phyloP scores from a whole-genome alignment of 306 rosid genomes.

The Castanea sativa region DNA sequence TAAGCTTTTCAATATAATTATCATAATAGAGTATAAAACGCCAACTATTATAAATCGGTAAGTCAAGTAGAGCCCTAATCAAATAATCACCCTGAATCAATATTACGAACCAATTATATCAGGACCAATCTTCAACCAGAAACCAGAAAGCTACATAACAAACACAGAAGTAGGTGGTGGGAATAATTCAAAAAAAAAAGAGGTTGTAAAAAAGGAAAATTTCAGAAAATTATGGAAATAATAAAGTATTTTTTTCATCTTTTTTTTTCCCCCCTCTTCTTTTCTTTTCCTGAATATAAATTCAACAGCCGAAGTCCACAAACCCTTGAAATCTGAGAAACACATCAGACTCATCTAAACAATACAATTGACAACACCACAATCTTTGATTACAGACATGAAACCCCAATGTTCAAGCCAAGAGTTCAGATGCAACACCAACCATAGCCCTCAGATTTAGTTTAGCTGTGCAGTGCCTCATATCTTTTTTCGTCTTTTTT shows the following conservation, averaged over 20 bases:
- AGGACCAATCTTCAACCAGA: not conserved
- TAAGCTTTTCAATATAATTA: not conserved
- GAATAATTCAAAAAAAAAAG: not conserved
- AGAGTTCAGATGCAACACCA: slow-evolving; percentile 22
- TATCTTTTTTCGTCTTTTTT: not conserved
- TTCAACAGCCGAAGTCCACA: slow-evolving; percentile 26
- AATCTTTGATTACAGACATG: slow-evolving; percentile 6
- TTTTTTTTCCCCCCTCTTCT: not conserved
- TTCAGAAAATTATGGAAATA: slow-evolving; percentile 5
- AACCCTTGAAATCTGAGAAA: slow-evolving; percentile 29
- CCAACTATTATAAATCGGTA: not conserved
- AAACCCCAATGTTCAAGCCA: slow-evolving; percentile 13
- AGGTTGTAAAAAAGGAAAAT: not conserved
- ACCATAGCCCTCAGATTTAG: not conserved
- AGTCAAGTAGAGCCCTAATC: not conserved
- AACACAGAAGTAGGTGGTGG: not conserved
- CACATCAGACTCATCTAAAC: slow-evolving; percentile 15
- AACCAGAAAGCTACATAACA: too few relatives aligned
- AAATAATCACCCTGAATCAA: not conserved
- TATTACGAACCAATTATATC: not conserved
- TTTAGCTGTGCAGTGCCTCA: not conserved
- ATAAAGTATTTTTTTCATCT: slow-evolving; percentile 4
- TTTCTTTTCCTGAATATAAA: slow-evolving; percentile 20
- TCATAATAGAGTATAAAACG: not conserved
- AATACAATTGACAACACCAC: slow-evolving; percentile 14